Base-by-base conservation (phyloP, 2,329 filamentous ascomycete species). In the Phialocephala subalpina region DNA sequence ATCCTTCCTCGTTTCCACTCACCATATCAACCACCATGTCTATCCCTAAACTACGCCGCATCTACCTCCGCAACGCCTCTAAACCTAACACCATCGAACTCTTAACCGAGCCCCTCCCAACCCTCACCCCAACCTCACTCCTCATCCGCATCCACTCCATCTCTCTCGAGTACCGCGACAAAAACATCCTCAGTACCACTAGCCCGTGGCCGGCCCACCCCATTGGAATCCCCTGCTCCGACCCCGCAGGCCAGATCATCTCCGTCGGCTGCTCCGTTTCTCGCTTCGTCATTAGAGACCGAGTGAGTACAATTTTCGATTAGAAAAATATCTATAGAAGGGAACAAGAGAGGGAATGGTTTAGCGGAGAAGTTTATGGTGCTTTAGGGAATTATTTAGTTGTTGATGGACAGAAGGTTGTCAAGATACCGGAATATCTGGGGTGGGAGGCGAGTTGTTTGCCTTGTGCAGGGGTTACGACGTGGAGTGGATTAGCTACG, bases 401-500 rank as follows among this genome's bases (percentile, higher is more conserved):
- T 3, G 77, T 84, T 36, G 78, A 80, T 0, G 79, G 77, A 67
- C 20, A 25, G 11, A 38, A 35, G 11, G 27, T 40, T 1, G 22
- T 38, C 3, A n/a, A 16, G 42, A 76, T 80, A 0, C 81, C 82
- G 1, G 85, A 89, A 75, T 71, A 72, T 1, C 75, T 82, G 58
- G 78, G 73, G 7, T 78, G 78, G 57, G 76, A 82, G 65, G 83
- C 82, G 2, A 77, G 80, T 4, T 84, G 81, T 8, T 71, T 87
- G 25, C 80, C 82, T 0, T 80, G 80, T 8, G 81, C 83, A 53
- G 83, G 82, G 1, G 73, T 76, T 2, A 84, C 82, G 8, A 83
- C 80, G 3, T 85, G 82, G 81, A 82, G 80, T 73, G 76, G 78
- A 4, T 76, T 86, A 57, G 82, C 81, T 67, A 79, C 78, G 4